Evolutionary conservation across 345 rosid genomes (phyloP).

Genomic region (Toxicodendron radicans): DNA sequence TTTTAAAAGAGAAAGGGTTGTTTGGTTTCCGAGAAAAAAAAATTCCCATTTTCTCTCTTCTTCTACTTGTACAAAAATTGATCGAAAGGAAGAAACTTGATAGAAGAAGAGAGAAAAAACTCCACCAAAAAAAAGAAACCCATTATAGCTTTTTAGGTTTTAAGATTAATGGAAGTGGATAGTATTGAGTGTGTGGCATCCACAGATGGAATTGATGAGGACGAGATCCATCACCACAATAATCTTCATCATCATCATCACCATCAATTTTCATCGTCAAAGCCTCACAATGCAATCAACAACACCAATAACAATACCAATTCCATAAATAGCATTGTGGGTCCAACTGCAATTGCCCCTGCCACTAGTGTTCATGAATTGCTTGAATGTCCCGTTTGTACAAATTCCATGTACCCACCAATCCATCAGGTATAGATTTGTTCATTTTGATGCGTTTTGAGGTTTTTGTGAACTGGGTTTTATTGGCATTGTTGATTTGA

Average conservation of each 20-base stretch:
- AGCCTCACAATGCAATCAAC: conserved; percentile 44
- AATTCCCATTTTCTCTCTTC: conserved; percentile 13
- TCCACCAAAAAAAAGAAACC: not conserved
- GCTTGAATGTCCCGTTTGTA: conserved; percentile 98
- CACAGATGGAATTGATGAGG: conserved; percentile 56
- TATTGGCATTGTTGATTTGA: conserved; percentile 5
- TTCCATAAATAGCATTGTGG: conserved; percentile 41
- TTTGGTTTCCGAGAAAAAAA: conserved; percentile 31
- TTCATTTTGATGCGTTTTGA: not conserved
- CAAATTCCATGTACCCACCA: conserved; percentile 98
- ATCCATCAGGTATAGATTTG: conserved; percentile 80
- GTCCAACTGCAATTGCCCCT: conserved; percentile 63
- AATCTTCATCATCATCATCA: conserved; percentile 39
- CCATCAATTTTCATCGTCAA: conserved; percentile 64
- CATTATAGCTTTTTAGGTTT: not conserved
- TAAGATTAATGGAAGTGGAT: conserved; percentile 61
- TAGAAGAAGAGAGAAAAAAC: conserved; percentile 8
- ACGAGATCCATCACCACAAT: conserved; percentile 64
- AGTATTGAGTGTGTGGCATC: conserved; percentile 79
- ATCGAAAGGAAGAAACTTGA: conserved; percentile 24
- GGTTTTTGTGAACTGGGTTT: conserved; percentile 19
- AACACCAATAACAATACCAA: conserved; percentile 27
- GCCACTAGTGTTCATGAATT: conserved; percentile 94
- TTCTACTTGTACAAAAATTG: conserved; percentile 20
- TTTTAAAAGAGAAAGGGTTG: conserved; percentile 19